Percentiles rank a stretch among this genome's conserved stretches.
phyloP scores from a whole-genome alignment of 2,329 filamentous ascomycete genomes.

The Fusarium sp. region DNA sequence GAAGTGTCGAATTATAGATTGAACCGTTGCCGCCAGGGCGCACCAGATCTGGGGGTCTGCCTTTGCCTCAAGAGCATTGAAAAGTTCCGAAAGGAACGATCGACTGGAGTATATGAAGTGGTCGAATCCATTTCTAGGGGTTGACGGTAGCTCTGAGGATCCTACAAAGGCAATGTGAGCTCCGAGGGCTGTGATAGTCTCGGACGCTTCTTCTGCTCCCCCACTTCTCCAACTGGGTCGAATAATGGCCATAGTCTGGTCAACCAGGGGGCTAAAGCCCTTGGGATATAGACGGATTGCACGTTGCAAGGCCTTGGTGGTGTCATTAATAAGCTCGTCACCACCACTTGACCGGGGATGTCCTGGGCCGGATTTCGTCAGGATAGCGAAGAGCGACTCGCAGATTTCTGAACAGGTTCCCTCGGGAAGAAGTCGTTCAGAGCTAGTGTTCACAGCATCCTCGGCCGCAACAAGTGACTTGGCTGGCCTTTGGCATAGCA shows the following conservation, averaged over 20 bases:
- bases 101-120: slow-evolving; percentile 57
- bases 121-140: slow-evolving; percentile 45
- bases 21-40: slow-evolving; percentile 53
- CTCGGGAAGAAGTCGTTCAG: slow-evolving; percentile 50
- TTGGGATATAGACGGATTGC: slow-evolving; percentile 52
- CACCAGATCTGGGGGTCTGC: slow-evolving; percentile 52
- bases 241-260: slow-evolving; percentile 44
- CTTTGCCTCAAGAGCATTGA: slow-evolving; percentile 50
- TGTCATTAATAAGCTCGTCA: slow-evolving; percentile 57
- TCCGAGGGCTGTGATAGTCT: slow-evolving; percentile 53
- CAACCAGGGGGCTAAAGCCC: slow-evolving; percentile 52
- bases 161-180: slow-evolving; percentile 62
- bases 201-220: slow-evolving; percentile 36
- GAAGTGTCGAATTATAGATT: slow-evolving; percentile 53
- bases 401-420: slow-evolving; percentile 55
- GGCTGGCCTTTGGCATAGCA: slow-evolving; percentile 56
- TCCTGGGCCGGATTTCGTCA: slow-evolving; percentile 40
- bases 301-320: slow-evolving; percentile 56
- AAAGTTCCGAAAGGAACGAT: slow-evolving; percentile 52
- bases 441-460: neutral
- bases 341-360: slow-evolving; percentile 37
- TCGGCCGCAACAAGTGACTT: slow-evolving; percentile 18
- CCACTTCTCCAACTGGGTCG: slow-evolving; percentile 38
- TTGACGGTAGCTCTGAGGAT: slow-evolving; percentile 56
- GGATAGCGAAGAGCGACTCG: slow-evolving; percentile 49